phyloP scores from a whole-genome alignment of 257 asterid species.

The Nicotiana benthamiana region DNA sequence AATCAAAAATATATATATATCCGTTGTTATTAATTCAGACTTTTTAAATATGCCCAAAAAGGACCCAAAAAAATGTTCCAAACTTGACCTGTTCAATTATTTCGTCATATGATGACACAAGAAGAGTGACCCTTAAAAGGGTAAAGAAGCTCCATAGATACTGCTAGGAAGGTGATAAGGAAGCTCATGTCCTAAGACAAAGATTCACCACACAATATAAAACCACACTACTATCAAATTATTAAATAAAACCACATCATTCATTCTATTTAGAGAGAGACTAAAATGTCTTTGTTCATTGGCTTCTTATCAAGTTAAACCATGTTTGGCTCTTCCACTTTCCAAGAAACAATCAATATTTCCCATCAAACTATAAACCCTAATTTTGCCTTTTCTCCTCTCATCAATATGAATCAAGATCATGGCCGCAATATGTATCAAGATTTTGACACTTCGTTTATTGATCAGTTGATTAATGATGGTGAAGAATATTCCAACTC shows the following conservation, averaged over 20 bases:
- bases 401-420: background rate
- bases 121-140: background rate
- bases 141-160: background rate
- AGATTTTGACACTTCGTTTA: constrained; percentile 1
- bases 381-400: background rate
- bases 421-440: background rate
- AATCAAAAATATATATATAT: too few species aligned
- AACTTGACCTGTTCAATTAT: background rate
- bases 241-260: background rate
- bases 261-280: background rate
- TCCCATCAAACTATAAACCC: constrained; percentile 1
- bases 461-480: background rate
- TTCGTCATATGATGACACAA: background rate
- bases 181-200: background rate
- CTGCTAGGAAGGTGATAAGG: constrained; percentile 7
- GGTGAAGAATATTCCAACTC: background rate
- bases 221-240: background rate
- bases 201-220: background rate
- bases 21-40: too few species aligned
- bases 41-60: too few species aligned
- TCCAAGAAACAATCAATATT: background rate
- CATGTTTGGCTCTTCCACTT: constrained; percentile 5
- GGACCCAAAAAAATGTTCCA: background rate
- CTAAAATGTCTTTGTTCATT: background rate
- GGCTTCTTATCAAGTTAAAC: background rate